Percentiles rank a stretch among this genome's conserved stretches.
Conservation (phyloP, 768 basidiomycete genomes). For the Dioszegia aurantiaca region DNA sequence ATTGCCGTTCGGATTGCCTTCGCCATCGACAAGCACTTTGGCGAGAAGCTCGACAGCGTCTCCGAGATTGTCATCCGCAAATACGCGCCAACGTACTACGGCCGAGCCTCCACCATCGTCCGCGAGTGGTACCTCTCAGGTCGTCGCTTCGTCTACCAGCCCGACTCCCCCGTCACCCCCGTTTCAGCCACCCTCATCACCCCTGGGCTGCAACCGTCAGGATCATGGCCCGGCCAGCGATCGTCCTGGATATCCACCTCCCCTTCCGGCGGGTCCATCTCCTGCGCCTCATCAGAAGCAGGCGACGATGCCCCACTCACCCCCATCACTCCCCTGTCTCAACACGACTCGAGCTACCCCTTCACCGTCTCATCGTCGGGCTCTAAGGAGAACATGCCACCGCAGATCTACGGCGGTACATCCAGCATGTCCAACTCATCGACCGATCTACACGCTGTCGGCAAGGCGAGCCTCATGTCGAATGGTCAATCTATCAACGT, state of each 20-base stretch:
- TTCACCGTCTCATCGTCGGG: constrained; percentile 29
- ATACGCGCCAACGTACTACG: constrained; percentile 95
- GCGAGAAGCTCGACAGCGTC: constrained; percentile 83
- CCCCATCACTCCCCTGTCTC: constrained; percentile 47
- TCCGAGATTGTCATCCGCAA: constrained; percentile 97
- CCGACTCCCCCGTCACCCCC: constrained; percentile 43
- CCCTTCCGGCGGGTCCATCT: constrained; percentile 39
- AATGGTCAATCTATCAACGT: constrained; percentile 6
- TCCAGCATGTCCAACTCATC: constrained; percentile 17
- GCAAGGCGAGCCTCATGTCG: constrained; percentile 1
- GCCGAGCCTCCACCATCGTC: constrained; percentile 88
- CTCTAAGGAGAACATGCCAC: constrained; percentile 49
- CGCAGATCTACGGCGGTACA: constrained; percentile 16
- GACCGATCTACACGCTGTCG: constrained; percentile 15
- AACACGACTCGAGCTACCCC: constrained; percentile 14
- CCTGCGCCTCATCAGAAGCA: constrained; percentile 46
- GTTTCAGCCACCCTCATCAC: constrained; percentile 36
- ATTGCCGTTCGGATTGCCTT: constrained; percentile 69
- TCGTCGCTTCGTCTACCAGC: constrained; percentile 45
- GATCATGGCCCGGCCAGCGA: constrained; percentile 44
- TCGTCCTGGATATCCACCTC: constrained; percentile 43
- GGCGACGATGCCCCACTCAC: constrained; percentile 48
- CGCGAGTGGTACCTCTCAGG: constrained; percentile 92
- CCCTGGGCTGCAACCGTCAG: constrained; percentile 45
- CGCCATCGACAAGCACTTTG: constrained; percentile 77